phyloP scores from a whole-genome alignment of 1,284 basidiomycete species.

The Naganishia sp. region DNA sequence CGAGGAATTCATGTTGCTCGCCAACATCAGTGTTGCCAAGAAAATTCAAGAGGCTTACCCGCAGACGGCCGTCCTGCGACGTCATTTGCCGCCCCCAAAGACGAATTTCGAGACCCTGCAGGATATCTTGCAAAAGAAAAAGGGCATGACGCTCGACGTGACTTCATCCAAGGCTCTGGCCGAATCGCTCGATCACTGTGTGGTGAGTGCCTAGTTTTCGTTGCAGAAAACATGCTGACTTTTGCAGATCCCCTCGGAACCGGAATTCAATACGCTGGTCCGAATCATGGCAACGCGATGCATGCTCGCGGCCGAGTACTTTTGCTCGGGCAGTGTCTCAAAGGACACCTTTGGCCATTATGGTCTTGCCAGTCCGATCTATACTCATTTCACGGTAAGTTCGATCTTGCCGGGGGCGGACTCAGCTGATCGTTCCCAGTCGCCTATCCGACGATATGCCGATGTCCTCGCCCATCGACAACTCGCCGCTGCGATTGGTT shows the following conservation, averaged over 20 bases:
- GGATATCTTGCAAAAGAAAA: constrained; percentile 85
- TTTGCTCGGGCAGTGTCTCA: constrained; percentile 90
- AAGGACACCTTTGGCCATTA: constrained; percentile 95
- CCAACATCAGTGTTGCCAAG: constrained; percentile 89
- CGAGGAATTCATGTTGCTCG: constrained; percentile 98
- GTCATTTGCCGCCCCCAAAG: constrained; percentile 89
- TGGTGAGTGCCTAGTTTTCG: constrained; percentile 60
- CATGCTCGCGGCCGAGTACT: constrained; percentile 98
- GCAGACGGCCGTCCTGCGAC: constrained; percentile 86
- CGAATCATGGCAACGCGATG: constrained; percentile 99
- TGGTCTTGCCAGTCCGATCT: constrained; percentile 92
- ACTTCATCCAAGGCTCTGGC: constrained; percentile 91
- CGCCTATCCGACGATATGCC: constrained; percentile 90
- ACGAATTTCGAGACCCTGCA: constrained; percentile 95
- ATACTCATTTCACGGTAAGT: constrained; percentile 87
- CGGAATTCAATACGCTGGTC: constrained; percentile 94
- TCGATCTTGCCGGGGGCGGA: neutral
- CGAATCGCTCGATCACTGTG: constrained; percentile 80
- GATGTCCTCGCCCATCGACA: constrained; percentile 96
- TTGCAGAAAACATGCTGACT: neutral
- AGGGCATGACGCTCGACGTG: constrained; percentile 82
- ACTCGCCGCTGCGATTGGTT: constrained; percentile 84
- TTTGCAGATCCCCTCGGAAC: constrained; percentile 69
- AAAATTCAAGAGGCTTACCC: constrained; percentile 95
- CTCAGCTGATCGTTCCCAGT: constrained; percentile 45